phyloP scores from a whole-genome alignment of 768 basidiomycete species.

The Boletus patriciae region DNA sequence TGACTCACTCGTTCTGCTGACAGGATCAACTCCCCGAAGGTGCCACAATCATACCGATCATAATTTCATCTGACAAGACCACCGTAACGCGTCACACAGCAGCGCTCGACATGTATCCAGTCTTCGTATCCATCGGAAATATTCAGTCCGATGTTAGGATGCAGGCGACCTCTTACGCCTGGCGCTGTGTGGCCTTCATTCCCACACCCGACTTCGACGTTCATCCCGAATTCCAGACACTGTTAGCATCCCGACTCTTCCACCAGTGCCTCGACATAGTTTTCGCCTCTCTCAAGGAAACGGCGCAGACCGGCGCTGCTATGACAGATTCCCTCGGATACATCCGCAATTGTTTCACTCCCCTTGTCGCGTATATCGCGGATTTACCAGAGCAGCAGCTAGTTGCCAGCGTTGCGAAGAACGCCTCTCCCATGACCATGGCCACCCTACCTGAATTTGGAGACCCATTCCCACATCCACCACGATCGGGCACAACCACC shows the following conservation, averaged over 20 bases:
- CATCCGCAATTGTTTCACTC: neutral
- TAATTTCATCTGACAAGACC: slow-evolving; percentile 1
- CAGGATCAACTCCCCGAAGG: neutral
- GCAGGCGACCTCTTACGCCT: neutral
- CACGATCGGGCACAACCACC: neutral
- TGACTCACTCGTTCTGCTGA: no score
- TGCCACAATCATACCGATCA: neutral
- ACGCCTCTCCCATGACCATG: neutral
- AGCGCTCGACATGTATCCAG: neutral
- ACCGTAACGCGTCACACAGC: slow-evolving; percentile 9
- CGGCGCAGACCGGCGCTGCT: no score
- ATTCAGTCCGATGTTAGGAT: neutral
- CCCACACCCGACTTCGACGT: neutral
- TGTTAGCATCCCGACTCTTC: neutral
- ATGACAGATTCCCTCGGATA: no score
- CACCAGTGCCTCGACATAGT: neutral
- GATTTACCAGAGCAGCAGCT: neutral
- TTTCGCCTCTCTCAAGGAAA: no score
- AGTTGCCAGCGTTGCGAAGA: neutral
- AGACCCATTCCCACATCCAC: neutral
- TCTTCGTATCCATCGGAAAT: neutral
- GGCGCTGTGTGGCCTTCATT: neutral
- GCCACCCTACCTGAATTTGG: neutral
- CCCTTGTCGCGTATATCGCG: neutral
- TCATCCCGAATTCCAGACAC: neutral